phyloP scores from a whole-genome alignment of 2,329 filamentous ascomycete genomes.

The Phialocephala sp. region DNA sequence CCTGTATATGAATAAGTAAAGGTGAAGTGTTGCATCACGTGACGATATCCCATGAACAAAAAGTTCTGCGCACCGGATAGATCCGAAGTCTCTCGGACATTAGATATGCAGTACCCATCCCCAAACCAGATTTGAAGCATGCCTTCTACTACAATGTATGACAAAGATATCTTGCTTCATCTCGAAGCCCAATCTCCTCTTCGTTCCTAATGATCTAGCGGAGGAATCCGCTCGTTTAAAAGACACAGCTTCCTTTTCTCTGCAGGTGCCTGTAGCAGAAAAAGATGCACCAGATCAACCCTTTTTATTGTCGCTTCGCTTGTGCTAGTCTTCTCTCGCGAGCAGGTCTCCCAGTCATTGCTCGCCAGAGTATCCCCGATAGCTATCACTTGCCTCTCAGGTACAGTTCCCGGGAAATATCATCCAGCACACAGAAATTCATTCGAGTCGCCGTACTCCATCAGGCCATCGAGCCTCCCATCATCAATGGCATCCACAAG shows the following conservation, averaged over 20 bases:
- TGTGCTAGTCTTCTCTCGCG: not conserved
- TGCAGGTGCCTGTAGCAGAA: not conserved
- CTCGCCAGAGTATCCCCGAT: not conserved
- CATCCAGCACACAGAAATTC: not conserved
- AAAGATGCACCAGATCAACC: not conserved
- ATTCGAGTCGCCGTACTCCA: conserved; percentile 51
- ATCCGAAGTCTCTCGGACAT: not conserved
- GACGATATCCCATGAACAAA: not conserved
- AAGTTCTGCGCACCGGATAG: not conserved
- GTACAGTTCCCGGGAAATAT: not conserved
- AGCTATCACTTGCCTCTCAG: not conserved
- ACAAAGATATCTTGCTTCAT: too few relatives aligned
- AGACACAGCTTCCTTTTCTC: not conserved
- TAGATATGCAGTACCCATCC: not conserved
- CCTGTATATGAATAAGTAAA: not conserved
- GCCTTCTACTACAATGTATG: too few relatives aligned
- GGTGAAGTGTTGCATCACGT: not conserved
- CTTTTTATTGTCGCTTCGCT: conserved; percentile 5
- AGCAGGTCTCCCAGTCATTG: not conserved
- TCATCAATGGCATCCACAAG: conserved; percentile 54
- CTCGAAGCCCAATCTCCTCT: too few relatives aligned
- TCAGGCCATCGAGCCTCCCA: conserved; percentile 53
- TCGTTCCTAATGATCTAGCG: too few relatives aligned
- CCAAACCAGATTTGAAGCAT: not conserved
- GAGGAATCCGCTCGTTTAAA: not conserved